Evolutionary conservation across 106 monocot species (phyloP).

Genomic region (Acanthochlamys bracteata): DNA sequence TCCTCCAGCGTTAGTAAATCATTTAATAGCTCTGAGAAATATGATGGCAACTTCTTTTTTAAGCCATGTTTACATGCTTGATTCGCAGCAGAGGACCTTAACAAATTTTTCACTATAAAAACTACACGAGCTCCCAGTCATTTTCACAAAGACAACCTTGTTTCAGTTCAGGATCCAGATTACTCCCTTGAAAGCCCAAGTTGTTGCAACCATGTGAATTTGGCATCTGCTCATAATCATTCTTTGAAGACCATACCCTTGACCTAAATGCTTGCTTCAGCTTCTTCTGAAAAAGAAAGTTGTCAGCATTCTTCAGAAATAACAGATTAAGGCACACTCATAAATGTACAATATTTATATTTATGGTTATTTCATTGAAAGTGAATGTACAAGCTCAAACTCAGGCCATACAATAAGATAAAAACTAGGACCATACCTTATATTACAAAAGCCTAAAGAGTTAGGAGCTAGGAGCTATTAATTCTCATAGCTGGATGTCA

Average conservation of each 20-base stretch:
- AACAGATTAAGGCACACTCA: not conserved
- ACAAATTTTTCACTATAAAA: not conserved
- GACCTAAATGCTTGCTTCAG: slow-evolving; percentile 1
- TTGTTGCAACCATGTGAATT: not conserved
- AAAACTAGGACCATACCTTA: no score
- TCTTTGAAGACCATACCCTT: slow-evolving; percentile 2
- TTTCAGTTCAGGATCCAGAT: not conserved
- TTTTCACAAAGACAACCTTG: not conserved
- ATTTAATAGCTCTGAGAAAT: not conserved
- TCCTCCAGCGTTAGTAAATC: not conserved
- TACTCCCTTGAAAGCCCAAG: not conserved
- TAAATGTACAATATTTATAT: not conserved
- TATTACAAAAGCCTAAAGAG: no score
- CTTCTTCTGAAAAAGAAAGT: slow-evolving; percentile 5
- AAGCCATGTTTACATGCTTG: not conserved
- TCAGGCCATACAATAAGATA: no score
- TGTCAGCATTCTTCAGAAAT: not conserved
- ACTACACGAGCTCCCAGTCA: slow-evolving; percentile 5
- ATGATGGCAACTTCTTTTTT: not conserved
- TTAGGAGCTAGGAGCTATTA: no score
- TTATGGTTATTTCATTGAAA: not conserved
- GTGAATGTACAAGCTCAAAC: no score
- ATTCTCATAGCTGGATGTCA: no score
- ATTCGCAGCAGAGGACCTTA: not conserved
- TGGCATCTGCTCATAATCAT: not conserved